A percentile compares a stretch with the other conserved stretches of the same genome.
phyloP scores from a whole-genome alignment of 306 rosid genomes.

The Styphnolobium japonicum region DNA sequence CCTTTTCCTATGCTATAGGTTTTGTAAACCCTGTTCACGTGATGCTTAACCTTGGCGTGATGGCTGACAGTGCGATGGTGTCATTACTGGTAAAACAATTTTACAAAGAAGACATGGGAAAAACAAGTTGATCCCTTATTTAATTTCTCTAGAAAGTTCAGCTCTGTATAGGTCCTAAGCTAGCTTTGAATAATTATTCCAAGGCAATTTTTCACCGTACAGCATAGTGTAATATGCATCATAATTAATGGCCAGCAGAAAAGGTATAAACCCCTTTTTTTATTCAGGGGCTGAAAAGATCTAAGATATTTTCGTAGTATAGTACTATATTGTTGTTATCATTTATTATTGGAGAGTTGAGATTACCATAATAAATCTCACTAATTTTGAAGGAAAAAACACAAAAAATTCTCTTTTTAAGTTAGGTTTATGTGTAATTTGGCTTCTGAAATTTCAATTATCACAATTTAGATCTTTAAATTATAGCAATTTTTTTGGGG shows the following conservation, averaged over 20 bases:
- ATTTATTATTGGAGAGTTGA: too few species aligned
- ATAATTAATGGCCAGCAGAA: background rate
- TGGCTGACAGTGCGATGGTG: conserved; percentile 25
- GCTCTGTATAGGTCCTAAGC: conserved; percentile 25
- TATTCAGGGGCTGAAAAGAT: too few species aligned
- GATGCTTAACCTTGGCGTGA: conserved; percentile 31
- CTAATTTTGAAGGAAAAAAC: too few species aligned
- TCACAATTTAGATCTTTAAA: too few species aligned
- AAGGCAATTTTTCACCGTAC: conserved; percentile 10
- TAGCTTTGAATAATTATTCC: conserved; percentile 4
- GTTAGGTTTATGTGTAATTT: too few species aligned
- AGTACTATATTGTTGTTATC: too few species aligned
- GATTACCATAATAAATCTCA: too few species aligned
- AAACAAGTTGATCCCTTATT: conserved; percentile 8
- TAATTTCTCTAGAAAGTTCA: conserved; percentile 30
- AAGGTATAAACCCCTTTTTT: too few species aligned
- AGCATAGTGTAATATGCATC: background rate
- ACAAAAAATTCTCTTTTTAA: too few species aligned
- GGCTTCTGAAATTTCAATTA: too few species aligned
- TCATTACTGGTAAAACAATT: conserved; percentile 19
- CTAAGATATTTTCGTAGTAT: too few species aligned
- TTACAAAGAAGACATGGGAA: conserved; percentile 8
- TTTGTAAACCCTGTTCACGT: conserved; percentile 32
- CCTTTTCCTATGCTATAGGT: conserved; percentile 27
- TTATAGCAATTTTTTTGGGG: too few species aligned